Evolutionary conservation across 768 basidiomycete species (phyloP).

Genomic region (Suillus placidus): DNA sequence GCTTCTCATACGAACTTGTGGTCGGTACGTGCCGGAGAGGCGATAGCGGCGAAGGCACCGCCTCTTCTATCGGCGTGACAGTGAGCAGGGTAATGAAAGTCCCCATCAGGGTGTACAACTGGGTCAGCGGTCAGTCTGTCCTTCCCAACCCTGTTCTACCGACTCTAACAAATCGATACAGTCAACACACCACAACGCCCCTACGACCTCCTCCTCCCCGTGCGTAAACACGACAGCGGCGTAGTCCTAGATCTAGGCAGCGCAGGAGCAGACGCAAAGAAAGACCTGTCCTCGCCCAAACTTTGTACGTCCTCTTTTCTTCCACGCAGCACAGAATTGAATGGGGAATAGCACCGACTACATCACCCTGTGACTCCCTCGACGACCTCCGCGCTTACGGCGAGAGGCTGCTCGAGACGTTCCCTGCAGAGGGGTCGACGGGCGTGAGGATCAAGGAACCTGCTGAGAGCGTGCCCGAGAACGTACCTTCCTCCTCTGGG

Average conservation of each 20-base stretch:
- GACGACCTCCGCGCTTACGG: conserved; percentile 59
- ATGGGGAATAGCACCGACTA: conserved; percentile 6
- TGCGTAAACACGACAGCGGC: conserved; percentile 37
- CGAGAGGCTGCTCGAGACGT: conserved; percentile 48
- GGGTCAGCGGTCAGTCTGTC: conserved; percentile 67
- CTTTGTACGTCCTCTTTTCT: conserved; percentile 21
- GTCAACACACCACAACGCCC: conserved; percentile 59
- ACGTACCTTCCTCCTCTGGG: background rate
- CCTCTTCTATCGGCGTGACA: conserved; percentile 44
- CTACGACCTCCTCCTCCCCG: conserved; percentile 87
- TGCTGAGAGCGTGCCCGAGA: conserved; percentile 28
- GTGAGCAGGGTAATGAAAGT: conserved; percentile 85
- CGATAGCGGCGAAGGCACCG: conserved; percentile 33
- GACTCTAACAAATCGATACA: conserved; percentile 21
- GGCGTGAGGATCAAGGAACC: conserved; percentile 31
- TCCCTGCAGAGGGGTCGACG: conserved; percentile 38
- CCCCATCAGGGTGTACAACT: conserved; percentile 88
- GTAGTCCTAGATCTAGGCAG: background rate
- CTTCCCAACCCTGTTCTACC: background rate
- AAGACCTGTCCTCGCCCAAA: background rate
- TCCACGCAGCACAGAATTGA: conserved; percentile 1
- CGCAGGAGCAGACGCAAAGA: background rate
- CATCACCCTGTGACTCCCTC: conserved; percentile 32
- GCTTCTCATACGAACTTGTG: conserved; percentile 89
- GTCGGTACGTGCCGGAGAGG: conserved; percentile 81